These are phyloP conservation scores for Penicillium herquei DNA, from an alignment of 495 filamentous ascomycete species.

Conservation along the genomic window DNA sequence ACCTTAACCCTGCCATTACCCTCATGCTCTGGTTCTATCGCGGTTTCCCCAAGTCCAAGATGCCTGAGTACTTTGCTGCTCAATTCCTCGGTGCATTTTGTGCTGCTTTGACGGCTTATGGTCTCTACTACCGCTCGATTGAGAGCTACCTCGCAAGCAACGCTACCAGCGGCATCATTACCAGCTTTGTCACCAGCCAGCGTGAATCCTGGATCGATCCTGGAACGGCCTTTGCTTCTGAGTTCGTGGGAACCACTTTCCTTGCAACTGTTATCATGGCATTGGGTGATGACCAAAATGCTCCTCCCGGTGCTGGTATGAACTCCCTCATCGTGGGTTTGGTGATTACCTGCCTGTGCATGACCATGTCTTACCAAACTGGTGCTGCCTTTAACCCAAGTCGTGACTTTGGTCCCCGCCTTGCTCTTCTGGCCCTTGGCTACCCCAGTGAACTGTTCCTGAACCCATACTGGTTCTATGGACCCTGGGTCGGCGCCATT, in stretches of 20 bases:
- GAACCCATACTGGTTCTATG: slow-evolving; percentile 51
- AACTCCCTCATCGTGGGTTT: slow-evolving; percentile 48
- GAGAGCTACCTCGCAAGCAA: slow-evolving; percentile 31
- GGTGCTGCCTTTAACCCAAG: slow-evolving; percentile 51
- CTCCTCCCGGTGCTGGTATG: slow-evolving; percentile 55
- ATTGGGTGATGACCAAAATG: slow-evolving; percentile 54
- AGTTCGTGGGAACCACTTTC: slow-evolving; percentile 48
- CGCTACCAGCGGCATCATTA: slow-evolving; percentile 37
- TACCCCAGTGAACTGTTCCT: slow-evolving; percentile 42
- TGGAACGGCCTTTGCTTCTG: slow-evolving; percentile 50
- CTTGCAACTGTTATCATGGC: slow-evolving; percentile 49
- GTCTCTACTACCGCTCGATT: slow-evolving; percentile 50
- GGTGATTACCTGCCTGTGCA: slow-evolving; percentile 39
- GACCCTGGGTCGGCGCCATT: slow-evolving; percentile 47
- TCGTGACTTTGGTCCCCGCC: slow-evolving; percentile 51
- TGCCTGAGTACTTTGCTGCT: slow-evolving; percentile 47
- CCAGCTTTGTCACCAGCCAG: slow-evolving; percentile 37
- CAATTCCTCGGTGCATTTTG: slow-evolving; percentile 48
- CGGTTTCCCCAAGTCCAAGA: slow-evolving; percentile 47
- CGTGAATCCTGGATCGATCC: slow-evolving; percentile 44
- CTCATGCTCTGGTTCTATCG: slow-evolving; percentile 50
- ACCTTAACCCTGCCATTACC: slow-evolving; percentile 53
- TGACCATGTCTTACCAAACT: slow-evolving; percentile 47
- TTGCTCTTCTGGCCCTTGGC: slow-evolving; percentile 40
- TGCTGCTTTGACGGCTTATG: slow-evolving; percentile 46